Evolutionary conservation across 495 filamentous ascomycete genomes (phyloP).

Genomic region (Hypoxylon lienhwacheense): DNA sequence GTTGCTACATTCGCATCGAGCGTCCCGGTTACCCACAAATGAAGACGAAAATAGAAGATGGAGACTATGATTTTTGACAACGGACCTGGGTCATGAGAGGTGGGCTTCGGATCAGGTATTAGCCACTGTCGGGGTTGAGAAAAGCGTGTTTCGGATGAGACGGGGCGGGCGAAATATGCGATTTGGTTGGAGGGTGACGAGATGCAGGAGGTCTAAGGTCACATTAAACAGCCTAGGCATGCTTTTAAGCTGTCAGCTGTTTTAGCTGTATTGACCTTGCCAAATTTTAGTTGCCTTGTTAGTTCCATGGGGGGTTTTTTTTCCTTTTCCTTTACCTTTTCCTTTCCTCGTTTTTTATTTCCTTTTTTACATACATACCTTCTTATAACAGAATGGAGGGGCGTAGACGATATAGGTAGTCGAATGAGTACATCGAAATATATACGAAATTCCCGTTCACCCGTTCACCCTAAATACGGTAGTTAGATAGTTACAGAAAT

Average conservation of each 20-base stretch:
- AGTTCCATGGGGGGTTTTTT: neutral
- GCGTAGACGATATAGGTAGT: constrained; percentile 19
- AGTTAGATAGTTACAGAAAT: constrained; percentile 19
- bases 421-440: too few species aligned
- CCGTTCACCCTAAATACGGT: too few species aligned
- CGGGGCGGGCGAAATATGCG: constrained; percentile 17
- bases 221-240: constrained; percentile 17
- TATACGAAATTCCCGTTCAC: too few species aligned
- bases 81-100: constrained; percentile 9
- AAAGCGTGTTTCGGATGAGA: constrained; percentile 28
- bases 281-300: constrained; percentile 21
- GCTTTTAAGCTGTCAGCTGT: constrained; percentile 17
- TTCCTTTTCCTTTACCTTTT: too few species aligned
- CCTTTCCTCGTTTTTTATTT: constrained; percentile 5
- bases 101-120: constrained; percentile 27
- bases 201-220: constrained; percentile 27
- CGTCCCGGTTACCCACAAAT: constrained; percentile 21
- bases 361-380: constrained; percentile 2
- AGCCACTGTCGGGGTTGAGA: constrained; percentile 24
- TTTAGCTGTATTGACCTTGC: constrained; percentile 14
- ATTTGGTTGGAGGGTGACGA: constrained; percentile 12
- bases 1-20: constrained; percentile 14
- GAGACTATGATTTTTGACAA: constrained; percentile 9
- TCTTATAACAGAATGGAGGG: constrained; percentile 13
- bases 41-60: constrained; percentile 33